Percentiles rank a stretch among this genome's conserved stretches.
These are phyloP conservation scores for Cadophora sp. DNA, from an alignment of 2,329 filamentous ascomycete species.

Conservation along the genomic window DNA sequence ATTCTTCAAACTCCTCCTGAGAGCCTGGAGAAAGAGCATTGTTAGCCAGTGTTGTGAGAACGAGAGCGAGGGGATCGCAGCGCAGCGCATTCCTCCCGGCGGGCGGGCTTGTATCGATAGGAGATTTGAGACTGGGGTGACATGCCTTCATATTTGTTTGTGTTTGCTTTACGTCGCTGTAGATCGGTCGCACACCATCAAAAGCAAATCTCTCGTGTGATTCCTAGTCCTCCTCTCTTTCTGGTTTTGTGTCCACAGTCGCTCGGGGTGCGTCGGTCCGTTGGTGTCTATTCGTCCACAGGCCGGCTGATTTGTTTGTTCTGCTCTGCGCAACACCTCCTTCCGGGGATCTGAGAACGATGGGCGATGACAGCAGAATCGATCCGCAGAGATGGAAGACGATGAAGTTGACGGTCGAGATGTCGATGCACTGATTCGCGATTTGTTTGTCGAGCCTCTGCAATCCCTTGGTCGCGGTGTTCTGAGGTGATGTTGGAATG, in stretches of 20 bases:
- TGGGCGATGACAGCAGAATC: slow-evolving; percentile 2
- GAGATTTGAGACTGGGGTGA: slow-evolving; percentile 7
- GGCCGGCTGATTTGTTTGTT: slow-evolving; percentile 29
- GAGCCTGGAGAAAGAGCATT: slow-evolving; percentile 51
- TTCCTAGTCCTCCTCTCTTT: slow-evolving; percentile 15
- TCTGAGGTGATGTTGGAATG: not conserved
- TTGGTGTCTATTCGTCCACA: slow-evolving; percentile 17
- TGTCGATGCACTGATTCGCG: slow-evolving; percentile 5
- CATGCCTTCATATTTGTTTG: slow-evolving; percentile 41
- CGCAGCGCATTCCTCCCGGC: not conserved
- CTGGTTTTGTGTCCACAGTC: slow-evolving; percentile 22
- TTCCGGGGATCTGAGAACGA: slow-evolving; percentile 18
- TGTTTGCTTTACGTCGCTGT: slow-evolving; percentile 32
- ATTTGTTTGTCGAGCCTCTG: slow-evolving; percentile 1
- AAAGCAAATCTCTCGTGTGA: slow-evolving; percentile 24
- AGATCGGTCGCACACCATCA: slow-evolving; percentile 28
- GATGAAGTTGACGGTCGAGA: not conserved
- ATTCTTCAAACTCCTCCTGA: slow-evolving; percentile 74
- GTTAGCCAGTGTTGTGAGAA: slow-evolving; percentile 32
- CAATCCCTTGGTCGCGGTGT: not conserved
- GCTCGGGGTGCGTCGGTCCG: not conserved
- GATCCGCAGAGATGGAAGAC: not conserved
- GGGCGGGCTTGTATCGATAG: slow-evolving; percentile 8
- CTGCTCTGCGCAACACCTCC: slow-evolving; percentile 23
- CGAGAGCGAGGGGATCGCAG: slow-evolving; percentile 1